A percentile compares a stretch with the other conserved stretches of the same genome.
phyloP scores from a whole-genome alignment of 2,329 filamentous ascomycete species.

The Talaromyces islandicus region DNA sequence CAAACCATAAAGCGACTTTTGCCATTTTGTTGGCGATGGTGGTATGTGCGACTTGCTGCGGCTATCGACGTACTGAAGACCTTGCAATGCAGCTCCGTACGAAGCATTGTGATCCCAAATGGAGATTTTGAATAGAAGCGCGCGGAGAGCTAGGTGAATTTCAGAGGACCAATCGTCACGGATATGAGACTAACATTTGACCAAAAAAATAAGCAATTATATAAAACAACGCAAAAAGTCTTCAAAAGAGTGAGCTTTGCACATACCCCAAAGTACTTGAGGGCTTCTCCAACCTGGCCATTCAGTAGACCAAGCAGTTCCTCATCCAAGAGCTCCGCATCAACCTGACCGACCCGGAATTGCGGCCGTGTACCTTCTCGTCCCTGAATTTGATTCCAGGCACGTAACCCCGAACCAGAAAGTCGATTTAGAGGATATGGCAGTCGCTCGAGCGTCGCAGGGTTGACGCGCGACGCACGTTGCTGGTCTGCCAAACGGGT shows the following conservation, averaged over 20 bases:
- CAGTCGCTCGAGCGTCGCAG: slow-evolving; percentile 52
- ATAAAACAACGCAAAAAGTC: background rate
- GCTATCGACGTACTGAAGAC: slow-evolving; percentile 83
- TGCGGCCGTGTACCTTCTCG: slow-evolving; percentile 75
- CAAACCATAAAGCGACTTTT: slow-evolving; percentile 79
- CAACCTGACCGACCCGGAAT: slow-evolving; percentile 91
- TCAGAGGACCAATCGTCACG: slow-evolving; percentile 84
- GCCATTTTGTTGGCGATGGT: slow-evolving; percentile 67
- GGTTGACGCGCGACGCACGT: slow-evolving; percentile 44
- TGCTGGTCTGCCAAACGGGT: slow-evolving; percentile 44
- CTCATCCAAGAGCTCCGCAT: slow-evolving; percentile 90
- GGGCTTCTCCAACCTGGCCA: slow-evolving; percentile 75
- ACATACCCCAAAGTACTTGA: slow-evolving; percentile 75
- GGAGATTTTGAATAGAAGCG: slow-evolving; percentile 84
- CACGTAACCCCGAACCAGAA: slow-evolving; percentile 32
- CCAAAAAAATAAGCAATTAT: slow-evolving; percentile 2
- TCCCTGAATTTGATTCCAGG: slow-evolving; percentile 67
- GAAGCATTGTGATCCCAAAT: slow-evolving; percentile 96
- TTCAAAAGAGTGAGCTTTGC: slow-evolving; percentile 13
- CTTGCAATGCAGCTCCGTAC: slow-evolving; percentile 89
- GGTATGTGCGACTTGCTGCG: slow-evolving; percentile 58
- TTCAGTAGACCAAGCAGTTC: slow-evolving; percentile 83
- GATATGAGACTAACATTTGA: slow-evolving; percentile 49
- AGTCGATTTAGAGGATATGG: slow-evolving; percentile 59
- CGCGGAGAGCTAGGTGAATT: slow-evolving; percentile 70